Evolutionary conservation across 2,329 filamentous ascomycete genomes (phyloP).

Genomic region (Penicillium olsonii): DNA sequence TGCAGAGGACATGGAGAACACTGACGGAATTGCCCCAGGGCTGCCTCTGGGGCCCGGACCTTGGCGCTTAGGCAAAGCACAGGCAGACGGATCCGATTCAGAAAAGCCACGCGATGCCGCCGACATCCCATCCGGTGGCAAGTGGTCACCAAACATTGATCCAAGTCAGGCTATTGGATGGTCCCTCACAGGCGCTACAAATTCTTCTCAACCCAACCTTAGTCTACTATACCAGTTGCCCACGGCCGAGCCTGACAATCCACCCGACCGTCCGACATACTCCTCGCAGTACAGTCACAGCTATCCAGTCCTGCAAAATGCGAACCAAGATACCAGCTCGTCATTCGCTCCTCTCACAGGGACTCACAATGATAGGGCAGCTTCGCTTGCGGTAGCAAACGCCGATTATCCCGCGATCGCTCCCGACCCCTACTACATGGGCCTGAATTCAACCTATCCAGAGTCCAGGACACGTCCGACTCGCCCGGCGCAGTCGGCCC

Average conservation of each 20-base stretch:
- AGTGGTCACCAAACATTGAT: constrained; percentile 51
- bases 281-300: constrained; percentile 35
- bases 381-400: constrained; percentile 23
- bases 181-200: constrained; percentile 84
- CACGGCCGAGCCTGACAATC: constrained; percentile 30
- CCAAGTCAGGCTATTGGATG: constrained; percentile 70
- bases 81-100: constrained; percentile 31
- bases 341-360: constrained; percentile 33
- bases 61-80: constrained; percentile 45
- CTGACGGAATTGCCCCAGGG: constrained; percentile 57
- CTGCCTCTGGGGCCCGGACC: constrained; percentile 54
- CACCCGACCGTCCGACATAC: constrained; percentile 30
- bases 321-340: constrained; percentile 20
- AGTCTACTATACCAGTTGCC: constrained; percentile 75
- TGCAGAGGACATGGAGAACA: constrained; percentile 75
- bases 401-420: constrained; percentile 37
- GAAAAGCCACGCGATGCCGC: constrained; percentile 21
- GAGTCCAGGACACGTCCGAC: constrained; percentile 21
- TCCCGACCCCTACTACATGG: constrained; percentile 42
- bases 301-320: constrained; percentile 25
- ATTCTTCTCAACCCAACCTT: constrained; percentile 80
- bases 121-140: constrained; percentile 32
- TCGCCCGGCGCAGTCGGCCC: constrained; percentile 28
- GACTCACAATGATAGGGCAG: constrained; percentile 21
- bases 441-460: constrained; percentile 50